These are phyloP conservation scores for Curvularia spicifera DNA, from an alignment of 2,329 filamentous ascomycete species.

Conservation along the genomic window DNA sequence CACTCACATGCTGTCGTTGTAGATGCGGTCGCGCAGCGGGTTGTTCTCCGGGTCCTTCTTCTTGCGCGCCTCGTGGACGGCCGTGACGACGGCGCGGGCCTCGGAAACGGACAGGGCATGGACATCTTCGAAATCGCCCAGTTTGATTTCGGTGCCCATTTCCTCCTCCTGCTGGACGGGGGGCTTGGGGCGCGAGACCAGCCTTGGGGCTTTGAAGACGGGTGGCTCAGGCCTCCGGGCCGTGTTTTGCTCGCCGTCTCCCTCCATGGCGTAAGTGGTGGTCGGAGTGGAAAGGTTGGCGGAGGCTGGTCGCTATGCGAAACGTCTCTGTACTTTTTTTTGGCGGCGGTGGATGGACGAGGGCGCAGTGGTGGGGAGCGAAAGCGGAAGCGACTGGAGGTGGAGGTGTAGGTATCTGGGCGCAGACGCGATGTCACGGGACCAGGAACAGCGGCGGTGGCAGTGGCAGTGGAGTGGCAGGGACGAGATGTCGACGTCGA, in stretches of 20 bases:
- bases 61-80: slow-evolving; percentile 79
- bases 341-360: slow-evolving; percentile 4
- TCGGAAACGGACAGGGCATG: slow-evolving; percentile 92
- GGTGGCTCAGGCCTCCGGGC: slow-evolving; percentile 27
- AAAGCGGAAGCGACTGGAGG: neutral
- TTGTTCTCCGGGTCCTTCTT: slow-evolving; percentile 68
- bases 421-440: neutral
- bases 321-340: slow-evolving; percentile 10
- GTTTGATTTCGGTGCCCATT: slow-evolving; percentile 77
- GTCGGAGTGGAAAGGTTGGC: neutral
- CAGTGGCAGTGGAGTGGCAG: neutral
- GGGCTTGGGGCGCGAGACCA: slow-evolving; percentile 62
- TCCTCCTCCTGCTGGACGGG: slow-evolving; percentile 79
- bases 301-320: neutral
- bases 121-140: slow-evolving; percentile 92
- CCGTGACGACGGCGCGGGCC: slow-evolving; percentile 88
- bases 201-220: slow-evolving; percentile 42
- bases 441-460: neutral
- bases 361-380: neutral
- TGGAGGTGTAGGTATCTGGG: neutral
- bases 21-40: slow-evolving; percentile 81
- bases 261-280: slow-evolving; percentile 36
- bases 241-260: slow-evolving; percentile 31
- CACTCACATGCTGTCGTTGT: slow-evolving; percentile 53
- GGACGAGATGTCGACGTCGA: neutral